Base-by-base conservation (phyloP, 306 rosid species). In the Erythrophleum fordii region DNA sequence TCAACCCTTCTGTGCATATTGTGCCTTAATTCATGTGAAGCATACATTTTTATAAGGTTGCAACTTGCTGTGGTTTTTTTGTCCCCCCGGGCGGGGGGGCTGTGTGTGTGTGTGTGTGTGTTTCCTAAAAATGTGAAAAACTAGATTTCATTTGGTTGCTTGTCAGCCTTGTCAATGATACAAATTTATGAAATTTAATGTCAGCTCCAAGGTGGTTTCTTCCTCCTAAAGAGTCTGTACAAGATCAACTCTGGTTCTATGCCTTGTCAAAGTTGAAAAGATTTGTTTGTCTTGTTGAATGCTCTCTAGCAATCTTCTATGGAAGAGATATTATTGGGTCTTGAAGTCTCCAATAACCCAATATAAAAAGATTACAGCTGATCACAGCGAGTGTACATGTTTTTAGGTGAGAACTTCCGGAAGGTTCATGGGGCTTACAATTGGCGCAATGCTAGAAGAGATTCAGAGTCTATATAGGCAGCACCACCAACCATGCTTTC, bases 401-500 rank as follows among this genome's bases (percentile, higher is more conserved):
- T 80, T 73, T 79, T 90, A 96, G 99, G 99, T 96, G 84, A 86
- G 99, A 91, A 96, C 99, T 73, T 90, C 99, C 76, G 97, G 97
- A 83, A 90, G 93, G 88, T 92, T 88, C 91, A 96, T 96, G 99
- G 97, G 98, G 66, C 77, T 87, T 72, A 96, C 98, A 48, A 93
- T 96, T 76, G 99, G 98, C 73, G 98, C 94, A 76, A 96, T 96
- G 97, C 92, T 96, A 78, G 97, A 93, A 88, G 98, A 92, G 90
- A 92, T 96, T 85, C 99, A 96, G 90, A 89, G 87, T 84, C 87
- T 96, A 75, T 96, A 92, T 84, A 85, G 87, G 89, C 97, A 85
- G 85, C 98, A 96, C 84, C 97, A 92, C 79, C 99, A 96, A 80
- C 94, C 99, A 71, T 96, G 99, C 87, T 96, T 96, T 78, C 99